Base-by-base conservation (phyloP, 257 asterid genomes). In the Lavandula angustifolia region DNA sequence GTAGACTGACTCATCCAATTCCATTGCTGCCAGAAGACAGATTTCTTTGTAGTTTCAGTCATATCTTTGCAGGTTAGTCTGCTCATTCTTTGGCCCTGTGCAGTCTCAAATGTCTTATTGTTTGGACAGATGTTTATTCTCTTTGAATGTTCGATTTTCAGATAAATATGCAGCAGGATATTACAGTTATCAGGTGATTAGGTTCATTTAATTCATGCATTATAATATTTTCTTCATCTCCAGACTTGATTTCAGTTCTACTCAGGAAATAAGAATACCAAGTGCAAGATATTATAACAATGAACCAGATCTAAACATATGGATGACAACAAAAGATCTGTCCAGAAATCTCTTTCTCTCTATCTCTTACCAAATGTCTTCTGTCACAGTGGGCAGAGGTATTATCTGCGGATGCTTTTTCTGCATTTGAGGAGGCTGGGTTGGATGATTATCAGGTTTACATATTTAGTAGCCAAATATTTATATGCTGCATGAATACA, bases 151-250 rank as follows among this genome's bases (percentile, higher is more conserved):
- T 60, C 66, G 18, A 62, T 46, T 51, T 70, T 4, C 82, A 80
- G 82, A 80, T 80, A 82, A 81, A 70, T 89, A 89, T 58, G 94
- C 95, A 69, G 95, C 94, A 47, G 94, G 95, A 75, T 89, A 89
- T 77, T 89, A 85, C 72, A 80, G 95, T 71, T 89, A 89, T 78
- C 87, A 86, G 95, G 95, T 89, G 52, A 48, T 64, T 46, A 34
- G 34, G 29, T 49, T 66, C 33, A 47, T 14, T 34, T 67, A 5
- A 56, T 3, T 22, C 22, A 61, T 6, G 13, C 56, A 8, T 22
- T 53, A 4, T 5, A 40, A 4, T 2, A 2, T 40, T 40, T 11
- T 40, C 46, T 40, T 37, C 42, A 37, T 37, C 6, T 33, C 6
- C 37, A 57, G 67, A 32, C 41, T 14, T 60, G 34, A 40, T 33